Evolutionary conservation across 1,284 basidiomycete species (phyloP).

Genomic region (Mycena citricolor): DNA sequence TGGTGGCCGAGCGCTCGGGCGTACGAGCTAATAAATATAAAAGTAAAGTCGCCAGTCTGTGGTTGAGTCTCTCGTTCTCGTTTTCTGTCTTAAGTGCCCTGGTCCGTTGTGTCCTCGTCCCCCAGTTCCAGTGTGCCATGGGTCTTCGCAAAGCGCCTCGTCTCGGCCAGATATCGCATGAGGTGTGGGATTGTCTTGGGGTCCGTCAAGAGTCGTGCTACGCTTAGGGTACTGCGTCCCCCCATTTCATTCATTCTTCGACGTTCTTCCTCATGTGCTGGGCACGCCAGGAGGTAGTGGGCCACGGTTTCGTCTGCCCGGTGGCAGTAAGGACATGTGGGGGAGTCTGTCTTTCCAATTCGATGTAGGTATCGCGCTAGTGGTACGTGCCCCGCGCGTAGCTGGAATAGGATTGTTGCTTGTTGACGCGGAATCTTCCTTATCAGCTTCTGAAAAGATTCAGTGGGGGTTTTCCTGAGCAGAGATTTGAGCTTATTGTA

Average conservation of each 20-base stretch:
- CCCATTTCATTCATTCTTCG: not conserved
- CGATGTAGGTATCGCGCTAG: constrained; percentile 24
- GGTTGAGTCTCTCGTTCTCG: too few species aligned
- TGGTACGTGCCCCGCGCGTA: constrained; percentile 24
- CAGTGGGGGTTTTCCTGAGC: not conserved
- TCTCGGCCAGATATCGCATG: constrained; percentile 8
- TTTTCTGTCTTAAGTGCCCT: too few species aligned
- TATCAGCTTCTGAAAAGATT: constrained; percentile 6
- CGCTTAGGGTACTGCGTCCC: not conserved
- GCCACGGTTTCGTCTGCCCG: constrained; percentile 9
- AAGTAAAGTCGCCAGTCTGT: too few species aligned
- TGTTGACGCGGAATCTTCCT: constrained; percentile 7
- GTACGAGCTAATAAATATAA: too few species aligned
- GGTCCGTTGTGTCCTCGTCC: too few species aligned
- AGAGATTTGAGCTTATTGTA: not conserved
- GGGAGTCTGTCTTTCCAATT: constrained; percentile 19
- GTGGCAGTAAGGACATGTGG: constrained; percentile 23
- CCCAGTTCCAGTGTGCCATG: too few species aligned
- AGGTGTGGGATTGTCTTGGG: not conserved
- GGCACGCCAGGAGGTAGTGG: constrained; percentile 19
- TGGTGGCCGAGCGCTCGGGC: too few species aligned
- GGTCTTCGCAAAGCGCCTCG: constrained; percentile 4
- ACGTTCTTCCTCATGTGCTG: constrained; percentile 1
- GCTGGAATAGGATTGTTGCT: constrained; percentile 23
- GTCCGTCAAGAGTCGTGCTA: constrained; percentile 1